A percentile compares a stretch with the other conserved stretches of the same genome.
phyloP scores from a whole-genome alignment of 225 moss, liverwort and hornwort species.

The Bryoerythrophyllum caledonicum region DNA sequence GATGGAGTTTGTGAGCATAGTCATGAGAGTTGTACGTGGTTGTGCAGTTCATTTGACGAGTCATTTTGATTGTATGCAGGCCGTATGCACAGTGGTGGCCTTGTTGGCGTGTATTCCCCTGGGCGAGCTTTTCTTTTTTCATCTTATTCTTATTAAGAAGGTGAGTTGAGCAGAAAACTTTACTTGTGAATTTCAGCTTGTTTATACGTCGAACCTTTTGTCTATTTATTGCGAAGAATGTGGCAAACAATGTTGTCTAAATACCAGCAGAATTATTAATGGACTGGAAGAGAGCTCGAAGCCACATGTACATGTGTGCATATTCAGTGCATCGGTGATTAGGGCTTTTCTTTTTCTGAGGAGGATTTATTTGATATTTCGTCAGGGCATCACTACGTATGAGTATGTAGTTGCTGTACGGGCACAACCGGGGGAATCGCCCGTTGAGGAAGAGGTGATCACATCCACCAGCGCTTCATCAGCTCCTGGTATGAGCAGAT shows the following conservation, averaged over 20 bases:
- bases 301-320: background rate
- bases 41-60: slow-evolving; percentile 12
- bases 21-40: slow-evolving; percentile 5
- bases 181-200: slow-evolving; percentile 1
- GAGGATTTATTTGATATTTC: slow-evolving; percentile 24
- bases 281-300: background rate
- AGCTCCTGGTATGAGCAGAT: slow-evolving; percentile 78
- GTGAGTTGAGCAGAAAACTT: slow-evolving; percentile 38
- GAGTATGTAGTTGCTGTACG: slow-evolving; percentile 96
- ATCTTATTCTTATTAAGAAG: slow-evolving; percentile 88
- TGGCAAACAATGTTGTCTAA: slow-evolving; percentile 6
- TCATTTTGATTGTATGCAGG: slow-evolving; percentile 42
- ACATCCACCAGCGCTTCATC: slow-evolving; percentile 76
- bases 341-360: slow-evolving; percentile 10
- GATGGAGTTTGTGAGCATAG: slow-evolving; percentile 8
- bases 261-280: background rate
- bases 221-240: background rate
- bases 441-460: slow-evolving; percentile 58
- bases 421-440: slow-evolving; percentile 64
- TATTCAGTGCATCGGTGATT: slow-evolving; percentile 17
- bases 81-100: slow-evolving; percentile 73
- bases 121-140: slow-evolving; percentile 93
- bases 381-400: slow-evolving; percentile 90
- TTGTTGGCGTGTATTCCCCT: slow-evolving; percentile 81
- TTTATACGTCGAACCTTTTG: background rate